phyloP scores from a whole-genome alignment of 192 early-diverging fungal genomes.

The Coemansia sp. region DNA sequence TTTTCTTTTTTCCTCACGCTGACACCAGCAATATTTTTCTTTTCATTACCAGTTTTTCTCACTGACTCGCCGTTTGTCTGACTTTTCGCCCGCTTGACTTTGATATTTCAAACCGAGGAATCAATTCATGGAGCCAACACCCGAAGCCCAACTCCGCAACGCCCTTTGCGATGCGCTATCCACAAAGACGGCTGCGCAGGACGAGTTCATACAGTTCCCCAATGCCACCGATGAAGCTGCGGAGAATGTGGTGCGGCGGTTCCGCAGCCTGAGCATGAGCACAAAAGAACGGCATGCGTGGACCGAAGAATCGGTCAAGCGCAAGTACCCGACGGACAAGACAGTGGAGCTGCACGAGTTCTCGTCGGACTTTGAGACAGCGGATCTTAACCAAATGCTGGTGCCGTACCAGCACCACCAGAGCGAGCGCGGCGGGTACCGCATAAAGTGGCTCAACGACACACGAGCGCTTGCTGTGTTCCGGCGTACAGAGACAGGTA shows the following conservation, averaged over 20 bases:
- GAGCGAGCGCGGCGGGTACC: constrained; percentile 54
- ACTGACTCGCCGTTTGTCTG: neutral
- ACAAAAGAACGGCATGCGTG: constrained; percentile 51
- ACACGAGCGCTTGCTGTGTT: constrained; percentile 54
- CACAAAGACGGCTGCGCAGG: constrained; percentile 45
- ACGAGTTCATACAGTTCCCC: constrained; percentile 42
- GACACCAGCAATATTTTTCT: constrained; percentile 11
- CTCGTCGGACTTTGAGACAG: constrained; percentile 54
- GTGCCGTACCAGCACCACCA: constrained; percentile 57
- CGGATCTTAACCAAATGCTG: constrained; percentile 56
- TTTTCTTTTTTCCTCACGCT: constrained; percentile 8
- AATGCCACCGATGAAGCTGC: constrained; percentile 29
- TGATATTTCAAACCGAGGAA: neutral
- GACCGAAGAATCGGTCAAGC: constrained; percentile 52
- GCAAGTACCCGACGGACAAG: constrained; percentile 55
- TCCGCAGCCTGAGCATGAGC: constrained; percentile 54
- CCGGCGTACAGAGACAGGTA: constrained; percentile 55
- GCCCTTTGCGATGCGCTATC: constrained; percentile 43
- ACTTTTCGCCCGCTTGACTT: neutral
- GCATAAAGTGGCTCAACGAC: constrained; percentile 58
- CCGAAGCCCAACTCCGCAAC: constrained; percentile 38
- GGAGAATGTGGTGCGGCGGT: constrained; percentile 39
- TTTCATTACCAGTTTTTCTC: neutral
- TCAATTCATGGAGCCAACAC: constrained; percentile 38
- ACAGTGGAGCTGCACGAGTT: constrained; percentile 53